phyloP scores from a whole-genome alignment of 164 flowering plant species.

The Amborella trichopoda region DNA sequence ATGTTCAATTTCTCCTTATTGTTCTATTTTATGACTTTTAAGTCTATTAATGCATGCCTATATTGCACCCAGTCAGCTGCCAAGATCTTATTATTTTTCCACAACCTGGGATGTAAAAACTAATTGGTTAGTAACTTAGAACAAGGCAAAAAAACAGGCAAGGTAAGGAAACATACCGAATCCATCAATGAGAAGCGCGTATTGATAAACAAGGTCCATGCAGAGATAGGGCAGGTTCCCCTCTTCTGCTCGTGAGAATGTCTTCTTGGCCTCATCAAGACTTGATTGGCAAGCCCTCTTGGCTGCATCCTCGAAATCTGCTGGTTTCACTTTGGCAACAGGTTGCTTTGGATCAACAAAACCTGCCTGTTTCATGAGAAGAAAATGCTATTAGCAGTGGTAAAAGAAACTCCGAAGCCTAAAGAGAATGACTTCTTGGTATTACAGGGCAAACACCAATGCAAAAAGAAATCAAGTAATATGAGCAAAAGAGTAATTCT shows the following conservation, averaged over 20 bases:
- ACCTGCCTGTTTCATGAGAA: slow-evolving; percentile 40
- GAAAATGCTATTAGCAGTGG: not conserved
- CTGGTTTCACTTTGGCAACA: slow-evolving; percentile 34
- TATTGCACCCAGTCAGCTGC: no score
- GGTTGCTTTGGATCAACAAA: slow-evolving; percentile 24
- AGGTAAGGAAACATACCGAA: slow-evolving; percentile 31
- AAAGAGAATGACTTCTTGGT: not conserved
- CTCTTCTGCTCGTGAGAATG: slow-evolving; percentile 14
- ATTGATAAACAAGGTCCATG: slow-evolving; percentile 54
- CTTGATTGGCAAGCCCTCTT: slow-evolving; percentile 29
- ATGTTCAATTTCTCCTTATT: no score
- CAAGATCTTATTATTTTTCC: no score
- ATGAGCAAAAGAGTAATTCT: not conserved
- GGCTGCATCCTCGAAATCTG: slow-evolving; percentile 38
- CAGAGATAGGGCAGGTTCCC: slow-evolving; percentile 36
- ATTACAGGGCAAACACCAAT: no score
- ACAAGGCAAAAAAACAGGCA: no score
- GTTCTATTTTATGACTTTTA: no score
- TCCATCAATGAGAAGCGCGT: slow-evolving; percentile 39
- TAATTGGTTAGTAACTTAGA: no score
- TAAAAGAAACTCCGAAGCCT: not conserved
- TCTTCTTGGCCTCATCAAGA: slow-evolving; percentile 24
- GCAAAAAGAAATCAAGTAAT: no score
- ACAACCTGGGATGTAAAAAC: no score
- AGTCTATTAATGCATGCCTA: no score